phyloP scores from a whole-genome alignment of 306 rosid species.

The Vigna unguiculata region DNA sequence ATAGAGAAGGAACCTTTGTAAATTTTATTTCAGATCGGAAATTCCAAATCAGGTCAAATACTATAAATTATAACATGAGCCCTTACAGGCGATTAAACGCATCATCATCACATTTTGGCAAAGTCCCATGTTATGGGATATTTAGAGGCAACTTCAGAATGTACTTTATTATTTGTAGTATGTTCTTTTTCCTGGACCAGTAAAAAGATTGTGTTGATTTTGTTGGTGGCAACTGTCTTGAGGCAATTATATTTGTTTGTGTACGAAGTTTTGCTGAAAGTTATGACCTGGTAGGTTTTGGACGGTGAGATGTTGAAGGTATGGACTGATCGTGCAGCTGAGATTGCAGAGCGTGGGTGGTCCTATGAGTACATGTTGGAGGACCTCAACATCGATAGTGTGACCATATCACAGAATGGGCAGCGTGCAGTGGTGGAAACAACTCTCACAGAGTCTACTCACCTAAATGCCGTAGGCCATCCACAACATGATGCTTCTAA shows the following conservation, averaged over 20 bases:
- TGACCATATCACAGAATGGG: slow-evolving; percentile 82
- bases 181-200: slow-evolving; percentile 17
- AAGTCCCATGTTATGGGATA: slow-evolving; percentile 1
- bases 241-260: slow-evolving; percentile 21
- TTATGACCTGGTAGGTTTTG: slow-evolving; percentile 65
- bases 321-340: slow-evolving; percentile 91
- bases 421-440: slow-evolving; percentile 89
- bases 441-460: slow-evolving; percentile 76
- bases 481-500: slow-evolving; percentile 76
- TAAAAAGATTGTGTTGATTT: slow-evolving; percentile 1
- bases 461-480: slow-evolving; percentile 68
- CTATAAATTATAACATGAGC: neutral
- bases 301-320: slow-evolving; percentile 95
- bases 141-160: slow-evolving; percentile 20
- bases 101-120: neutral
- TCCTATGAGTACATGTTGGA: slow-evolving; percentile 72
- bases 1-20: neutral
- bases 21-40: slow-evolving; percentile 14
- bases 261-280: slow-evolving; percentile 38
- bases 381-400: slow-evolving; percentile 83
- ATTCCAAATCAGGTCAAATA: slow-evolving; percentile 10
- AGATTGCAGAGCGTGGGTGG: slow-evolving; percentile 90
- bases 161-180: slow-evolving; percentile 11
- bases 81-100: neutral
- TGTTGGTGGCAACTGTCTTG: slow-evolving; percentile 12